phyloP scores from a whole-genome alignment of 805 yeast species.

The Yarrowia sp. region DNA sequence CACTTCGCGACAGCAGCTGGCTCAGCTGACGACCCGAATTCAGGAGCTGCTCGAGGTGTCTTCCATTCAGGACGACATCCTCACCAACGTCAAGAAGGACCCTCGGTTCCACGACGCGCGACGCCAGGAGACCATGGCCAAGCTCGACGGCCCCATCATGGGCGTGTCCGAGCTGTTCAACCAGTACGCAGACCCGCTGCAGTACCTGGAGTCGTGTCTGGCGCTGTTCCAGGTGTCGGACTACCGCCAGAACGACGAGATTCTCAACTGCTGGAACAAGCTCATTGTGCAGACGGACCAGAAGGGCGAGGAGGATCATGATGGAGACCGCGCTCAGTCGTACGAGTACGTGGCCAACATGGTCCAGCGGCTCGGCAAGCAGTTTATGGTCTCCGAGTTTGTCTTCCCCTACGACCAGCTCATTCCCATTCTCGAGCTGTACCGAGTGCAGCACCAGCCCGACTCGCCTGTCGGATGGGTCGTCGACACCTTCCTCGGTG shows the following conservation, averaged over 20 bases:
- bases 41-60: constrained; percentile 85
- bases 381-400: constrained; percentile 64
- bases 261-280: constrained; percentile 75
- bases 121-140: constrained; percentile 51
- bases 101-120: constrained; percentile 41
- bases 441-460: constrained; percentile 47
- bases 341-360: constrained; percentile 43
- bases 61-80: constrained; percentile 70
- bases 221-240: constrained; percentile 79
- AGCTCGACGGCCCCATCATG: constrained; percentile 62
- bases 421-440: constrained; percentile 60
- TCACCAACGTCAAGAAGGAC: constrained; percentile 43
- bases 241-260: constrained; percentile 78
- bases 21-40: constrained; percentile 63
- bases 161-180: constrained; percentile 79
- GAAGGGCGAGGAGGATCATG: constrained; percentile 33
- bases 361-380: constrained; percentile 54
- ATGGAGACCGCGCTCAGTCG: constrained; percentile 37
- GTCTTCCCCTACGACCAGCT: constrained; percentile 77
- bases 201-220: constrained; percentile 79
- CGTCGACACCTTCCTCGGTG: constrained; percentile 40
- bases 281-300: constrained; percentile 53
- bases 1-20: constrained; percentile 69
- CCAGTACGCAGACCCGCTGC: constrained; percentile 81
- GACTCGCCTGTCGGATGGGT: constrained; percentile 45